These are phyloP conservation scores for Alisma plantagoaquatica DNA, from an alignment of 106 monocot species.

Conservation along the genomic window DNA sequence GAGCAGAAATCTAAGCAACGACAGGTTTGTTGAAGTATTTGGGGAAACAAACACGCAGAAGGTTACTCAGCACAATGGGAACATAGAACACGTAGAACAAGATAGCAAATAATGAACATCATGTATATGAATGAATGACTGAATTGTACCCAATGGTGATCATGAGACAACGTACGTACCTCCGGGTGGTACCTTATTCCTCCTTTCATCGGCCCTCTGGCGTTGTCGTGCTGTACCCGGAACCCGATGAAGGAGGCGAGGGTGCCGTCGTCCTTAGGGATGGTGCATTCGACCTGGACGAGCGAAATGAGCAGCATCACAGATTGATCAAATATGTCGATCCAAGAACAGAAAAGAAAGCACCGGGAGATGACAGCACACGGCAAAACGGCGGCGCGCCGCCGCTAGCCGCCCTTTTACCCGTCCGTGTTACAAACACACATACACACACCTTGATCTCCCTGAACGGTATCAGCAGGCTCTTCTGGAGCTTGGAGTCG, in stretches of 20 bases:
- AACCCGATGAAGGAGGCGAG: slow-evolving; percentile 81
- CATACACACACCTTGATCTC: slow-evolving; percentile 89
- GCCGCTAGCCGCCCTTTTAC: too few relatives aligned
- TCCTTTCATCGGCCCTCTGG: slow-evolving; percentile 95
- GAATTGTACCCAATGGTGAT: too few relatives aligned
- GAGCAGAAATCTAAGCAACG: neutral
- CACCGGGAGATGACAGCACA: neutral
- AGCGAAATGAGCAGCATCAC: neutral
- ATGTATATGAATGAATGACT: too few relatives aligned
- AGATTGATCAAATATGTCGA: neutral
- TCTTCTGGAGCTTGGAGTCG: slow-evolving; percentile 90
- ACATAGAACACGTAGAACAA: neutral
- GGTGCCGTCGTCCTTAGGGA: slow-evolving; percentile 84
- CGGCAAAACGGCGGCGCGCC: too few relatives aligned
- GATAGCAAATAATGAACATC: neutral
- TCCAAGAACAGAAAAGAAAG: neutral
- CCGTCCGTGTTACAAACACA: too few relatives aligned
- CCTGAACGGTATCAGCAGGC: slow-evolving; percentile 87
- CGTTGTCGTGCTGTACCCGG: slow-evolving; percentile 94
- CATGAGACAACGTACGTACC: too few relatives aligned
- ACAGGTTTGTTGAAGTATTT: neutral
- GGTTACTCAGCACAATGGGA: neutral
- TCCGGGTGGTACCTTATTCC: slow-evolving; percentile 93
- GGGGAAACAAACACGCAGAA: neutral
- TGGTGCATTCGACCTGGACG: slow-evolving; percentile 85